Base-by-base conservation (phyloP, 768 basidiomycete genomes). In the Rossbeevera mucosa region DNA sequence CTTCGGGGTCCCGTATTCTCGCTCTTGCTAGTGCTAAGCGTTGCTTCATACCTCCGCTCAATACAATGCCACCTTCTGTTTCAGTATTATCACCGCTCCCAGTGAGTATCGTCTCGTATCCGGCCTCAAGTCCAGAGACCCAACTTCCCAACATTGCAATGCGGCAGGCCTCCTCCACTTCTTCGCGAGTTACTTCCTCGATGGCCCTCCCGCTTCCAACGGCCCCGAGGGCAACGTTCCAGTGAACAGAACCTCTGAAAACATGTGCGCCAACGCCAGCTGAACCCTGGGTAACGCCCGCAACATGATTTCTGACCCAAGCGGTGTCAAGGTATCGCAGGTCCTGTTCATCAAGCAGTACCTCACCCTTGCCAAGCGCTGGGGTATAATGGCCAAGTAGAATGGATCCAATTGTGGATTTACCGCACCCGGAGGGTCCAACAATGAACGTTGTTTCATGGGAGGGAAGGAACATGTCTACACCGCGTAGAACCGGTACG, bases 41-140 rank as follows among this genome's bases (percentile, higher is more conserved):
- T 72, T 99, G 95, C 59, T 82, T 82, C 75, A 98, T 96, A 2
- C 95, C 95, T 13, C 95, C 95, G 56, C 89, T 92, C 59, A 94
- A 70, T 41, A 79, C 82, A 2, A 88, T 80, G 2, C 93, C 94
- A 25, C 78, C 81, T 29, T 55, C 63, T 12, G 44, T 30, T 16
- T 43, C 43, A 22, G 20, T 28, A 21, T 74, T 81, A 0, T 89
- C 90, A 4, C 68, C 67, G 21, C 58, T 61, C 8, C 66, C 66
- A 24, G 50, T 56, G 2, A 97, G 71, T 26, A 76, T 69, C 0
- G 94, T 95, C 44, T 94, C 89, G 59, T 97, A 97, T 0, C 93
- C 92, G 3, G 85, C 78, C 0, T 91, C 91, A n/a, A 98, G 71
- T 50, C 85, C 88, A 14, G 73, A 69, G 5, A 96, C 77, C 68